Evolutionary conservation across 106 monocot genomes (phyloP).

Genomic region (Dioscorea alata): DNA sequence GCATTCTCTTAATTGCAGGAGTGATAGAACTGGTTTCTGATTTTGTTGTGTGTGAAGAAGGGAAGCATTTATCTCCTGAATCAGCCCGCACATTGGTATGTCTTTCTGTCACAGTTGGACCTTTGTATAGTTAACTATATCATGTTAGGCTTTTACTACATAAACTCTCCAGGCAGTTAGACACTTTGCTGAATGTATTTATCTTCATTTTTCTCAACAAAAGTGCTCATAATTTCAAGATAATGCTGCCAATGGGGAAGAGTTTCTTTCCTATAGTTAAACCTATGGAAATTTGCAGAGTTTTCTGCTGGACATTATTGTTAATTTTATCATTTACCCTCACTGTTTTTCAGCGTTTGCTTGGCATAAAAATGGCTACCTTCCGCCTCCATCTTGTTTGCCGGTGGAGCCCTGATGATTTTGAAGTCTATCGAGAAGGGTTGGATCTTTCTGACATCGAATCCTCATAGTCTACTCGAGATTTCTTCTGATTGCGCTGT

Average conservation of each 20-base stretch:
- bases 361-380: slow-evolving; percentile 86
- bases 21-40: slow-evolving; percentile 82
- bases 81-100: slow-evolving; percentile 76
- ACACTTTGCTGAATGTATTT: too few species aligned
- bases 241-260: too few species aligned
- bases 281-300: too few species aligned
- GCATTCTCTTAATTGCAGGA: slow-evolving; percentile 35
- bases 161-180: too few species aligned
- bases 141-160: too few species aligned
- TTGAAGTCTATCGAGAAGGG: slow-evolving; percentile 71
- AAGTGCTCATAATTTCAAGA: too few species aligned
- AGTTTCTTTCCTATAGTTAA: too few species aligned
- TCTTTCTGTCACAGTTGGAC: neutral
- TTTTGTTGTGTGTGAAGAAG: slow-evolving; percentile 87
- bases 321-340: too few species aligned
- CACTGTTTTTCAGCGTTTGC: slow-evolving; percentile 53
- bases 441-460: slow-evolving; percentile 49
- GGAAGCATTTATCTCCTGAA: slow-evolving; percentile 75
- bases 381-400: slow-evolving; percentile 73
- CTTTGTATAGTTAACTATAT: too few species aligned
- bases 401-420: slow-evolving; percentile 69
- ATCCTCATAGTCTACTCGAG: slow-evolving; percentile 14
- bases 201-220: too few species aligned
- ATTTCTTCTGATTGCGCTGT: neutral
- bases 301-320: too few species aligned